These are phyloP conservation scores for Tubosaeta sp. DNA, from an alignment of 768 basidiomycete genomes.

Conservation along the genomic window DNA sequence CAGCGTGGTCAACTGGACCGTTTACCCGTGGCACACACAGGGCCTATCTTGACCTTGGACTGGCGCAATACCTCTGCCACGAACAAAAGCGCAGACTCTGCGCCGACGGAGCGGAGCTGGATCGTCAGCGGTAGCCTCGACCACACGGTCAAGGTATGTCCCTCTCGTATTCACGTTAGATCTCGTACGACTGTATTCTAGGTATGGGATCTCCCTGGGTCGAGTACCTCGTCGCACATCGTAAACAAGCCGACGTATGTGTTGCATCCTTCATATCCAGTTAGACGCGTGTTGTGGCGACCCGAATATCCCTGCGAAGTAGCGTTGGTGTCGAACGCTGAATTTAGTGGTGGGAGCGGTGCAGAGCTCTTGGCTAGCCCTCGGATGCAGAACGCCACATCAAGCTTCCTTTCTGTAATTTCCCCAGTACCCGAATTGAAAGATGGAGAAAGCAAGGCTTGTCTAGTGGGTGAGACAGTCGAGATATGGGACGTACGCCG, in stretches of 20 bases:
- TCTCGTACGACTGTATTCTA: constrained; percentile 22
- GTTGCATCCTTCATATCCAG: constrained; percentile 69
- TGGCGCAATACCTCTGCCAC: constrained; percentile 48
- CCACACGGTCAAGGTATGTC: constrained; percentile 65
- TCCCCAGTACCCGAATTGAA: constrained; percentile 12
- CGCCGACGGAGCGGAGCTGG: constrained; percentile 51
- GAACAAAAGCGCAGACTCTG: constrained; percentile 13
- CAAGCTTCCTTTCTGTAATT: constrained; percentile 18
- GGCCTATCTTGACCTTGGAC: constrained; percentile 67
- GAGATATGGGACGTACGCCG: constrained; percentile 88
- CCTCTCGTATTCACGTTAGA: neutral
- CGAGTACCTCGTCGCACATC: constrained; percentile 45
- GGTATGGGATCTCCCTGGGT: constrained; percentile 65
- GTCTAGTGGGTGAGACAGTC: constrained; percentile 48
- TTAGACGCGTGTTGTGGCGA: constrained; percentile 73
- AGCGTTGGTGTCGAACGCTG: constrained; percentile 64
- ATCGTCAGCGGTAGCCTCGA: constrained; percentile 78
- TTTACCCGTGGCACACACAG: constrained; percentile 68
- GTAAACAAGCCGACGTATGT: constrained; percentile 63
- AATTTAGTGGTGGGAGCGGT: constrained; percentile 38
- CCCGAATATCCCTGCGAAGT: constrained; percentile 74
- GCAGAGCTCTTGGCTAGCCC: constrained; percentile 24
- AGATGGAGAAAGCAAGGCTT: constrained; percentile 11
- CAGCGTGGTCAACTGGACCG: constrained; percentile 70
- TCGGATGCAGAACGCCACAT: constrained; percentile 22